Conservation (phyloP, 805 yeast genomes). For the Candida nitratophila region DNA sequence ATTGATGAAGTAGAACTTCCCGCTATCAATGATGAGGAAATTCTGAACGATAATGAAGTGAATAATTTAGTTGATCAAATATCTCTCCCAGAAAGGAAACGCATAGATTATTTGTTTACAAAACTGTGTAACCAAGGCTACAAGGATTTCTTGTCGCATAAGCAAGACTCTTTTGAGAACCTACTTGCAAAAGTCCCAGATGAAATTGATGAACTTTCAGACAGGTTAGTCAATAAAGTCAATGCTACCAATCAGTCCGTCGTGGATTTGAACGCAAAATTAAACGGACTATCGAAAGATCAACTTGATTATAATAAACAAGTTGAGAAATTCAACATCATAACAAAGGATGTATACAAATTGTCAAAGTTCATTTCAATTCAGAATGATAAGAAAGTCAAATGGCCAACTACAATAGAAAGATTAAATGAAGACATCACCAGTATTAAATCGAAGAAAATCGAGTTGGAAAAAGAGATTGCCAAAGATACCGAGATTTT, state of each 20-base stretch:
- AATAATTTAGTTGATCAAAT: not conserved
- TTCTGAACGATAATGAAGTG: not conserved
- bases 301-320: slow-evolving; percentile 42
- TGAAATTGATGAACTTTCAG: not conserved
- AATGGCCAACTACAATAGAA: slow-evolving; percentile 57
- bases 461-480: slow-evolving; percentile 30
- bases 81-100: not conserved
- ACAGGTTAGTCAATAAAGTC: not conserved
- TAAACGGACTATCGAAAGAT: slow-evolving; percentile 31
- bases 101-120: slow-evolving; percentile 23
- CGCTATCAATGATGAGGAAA: not conserved
- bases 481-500: slow-evolving; percentile 39
- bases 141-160: not conserved
- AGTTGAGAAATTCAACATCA: slow-evolving; percentile 50
- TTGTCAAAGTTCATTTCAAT: slow-evolving; percentile 65
- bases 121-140: slow-evolving; percentile 1
- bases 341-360: slow-evolving; percentile 64
- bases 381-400: slow-evolving; percentile 54
- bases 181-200: no score
- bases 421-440: slow-evolving; percentile 50
- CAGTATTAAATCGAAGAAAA: slow-evolving; percentile 32
- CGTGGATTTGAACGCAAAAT: not conserved
- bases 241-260: not conserved
- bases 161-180: not conserved
- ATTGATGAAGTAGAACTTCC: not conserved